Evolutionary conservation across 345 rosid species (phyloP), one percentile per base, ranked within the genome.

Genomic region (Tarenaya hassleriana): DNA sequence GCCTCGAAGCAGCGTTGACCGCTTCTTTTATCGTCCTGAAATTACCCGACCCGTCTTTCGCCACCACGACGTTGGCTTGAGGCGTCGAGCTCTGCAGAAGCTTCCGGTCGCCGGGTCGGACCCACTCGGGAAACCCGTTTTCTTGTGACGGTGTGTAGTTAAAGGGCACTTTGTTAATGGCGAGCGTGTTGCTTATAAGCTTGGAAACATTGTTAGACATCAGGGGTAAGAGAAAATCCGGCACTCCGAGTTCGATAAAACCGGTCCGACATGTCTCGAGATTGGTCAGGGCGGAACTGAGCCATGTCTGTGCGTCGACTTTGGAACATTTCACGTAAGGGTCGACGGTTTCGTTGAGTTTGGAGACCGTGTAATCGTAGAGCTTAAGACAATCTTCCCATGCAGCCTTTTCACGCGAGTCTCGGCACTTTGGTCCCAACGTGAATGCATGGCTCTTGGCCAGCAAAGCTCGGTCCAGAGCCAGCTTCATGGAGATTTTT

Each of bases 241-340:
- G 34, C 7, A 85, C 82, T 3, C 95, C 94, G 0, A 92, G 76
- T 44, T 92, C 98, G 13, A 41, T 9, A 38, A 85, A 88, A 47
- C 98, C 96, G 1, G 71, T 42, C 16, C 66, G 62, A 55, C 98
- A 87, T 0, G 96, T 92, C 52, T 83, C 94, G 5, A 92, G 75
- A 62, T 81, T 83, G 44, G 94, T 92, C n/a, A 92, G 70, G 32
- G 98, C 95, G 0, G 90, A 58, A 66, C 98, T 88, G 47, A 92
- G 88, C 96, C 98, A 92, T 15, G 98, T 87, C 45, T 88, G 95
- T 0, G 75, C 46, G 27, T 88, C 98, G 34, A 63, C 69, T 39
- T 75, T 66, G 47, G 82, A 73, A 75, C 89, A 75, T 19, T 68
- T 80, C 16, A 62, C 27, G 56, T 18, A 21, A 10, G 79, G 60